These are phyloP conservation scores for Echinochloa phyllopogon DNA, from an alignment of 176 grass and related monocot genomes.

Conservation along the genomic window DNA sequence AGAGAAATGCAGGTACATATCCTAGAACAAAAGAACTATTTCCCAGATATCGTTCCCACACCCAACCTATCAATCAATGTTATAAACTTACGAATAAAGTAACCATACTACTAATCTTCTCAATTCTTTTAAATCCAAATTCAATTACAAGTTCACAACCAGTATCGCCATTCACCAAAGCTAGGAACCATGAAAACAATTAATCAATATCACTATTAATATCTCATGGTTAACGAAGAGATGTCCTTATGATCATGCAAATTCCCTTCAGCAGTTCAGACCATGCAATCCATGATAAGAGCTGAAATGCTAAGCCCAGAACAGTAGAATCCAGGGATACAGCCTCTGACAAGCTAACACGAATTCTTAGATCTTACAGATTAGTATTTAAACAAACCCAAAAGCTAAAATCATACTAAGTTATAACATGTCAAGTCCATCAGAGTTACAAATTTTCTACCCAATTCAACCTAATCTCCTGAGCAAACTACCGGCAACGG, in stretches of 20 bases:
- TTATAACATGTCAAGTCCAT: neutral
- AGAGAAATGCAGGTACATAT: slow-evolving; percentile 9
- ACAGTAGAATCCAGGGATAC: neutral
- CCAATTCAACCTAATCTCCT: neutral
- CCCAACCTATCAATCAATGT: neutral
- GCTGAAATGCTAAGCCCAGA: neutral
- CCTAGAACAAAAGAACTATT: neutral
- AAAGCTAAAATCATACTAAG: neutral
- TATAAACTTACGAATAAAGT: neutral
- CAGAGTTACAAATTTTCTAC: neutral
- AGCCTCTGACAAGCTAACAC: neutral
- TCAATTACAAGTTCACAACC: neutral
- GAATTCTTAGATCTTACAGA: neutral
- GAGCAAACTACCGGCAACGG: neutral
- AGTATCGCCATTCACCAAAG: neutral
- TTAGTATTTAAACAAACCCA: neutral
- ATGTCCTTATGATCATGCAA: neutral
- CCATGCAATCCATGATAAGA: neutral
- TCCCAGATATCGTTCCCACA: neutral
- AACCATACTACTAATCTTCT: neutral
- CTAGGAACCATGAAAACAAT: neutral
- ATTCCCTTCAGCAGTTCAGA: neutral
- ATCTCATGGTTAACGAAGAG: neutral
- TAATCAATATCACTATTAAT: neutral
- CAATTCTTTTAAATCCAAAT: neutral